Evolutionary conservation across 2,329 filamentous ascomycete genomes (phyloP).

Genomic region (Bipolaris bicolor): DNA sequence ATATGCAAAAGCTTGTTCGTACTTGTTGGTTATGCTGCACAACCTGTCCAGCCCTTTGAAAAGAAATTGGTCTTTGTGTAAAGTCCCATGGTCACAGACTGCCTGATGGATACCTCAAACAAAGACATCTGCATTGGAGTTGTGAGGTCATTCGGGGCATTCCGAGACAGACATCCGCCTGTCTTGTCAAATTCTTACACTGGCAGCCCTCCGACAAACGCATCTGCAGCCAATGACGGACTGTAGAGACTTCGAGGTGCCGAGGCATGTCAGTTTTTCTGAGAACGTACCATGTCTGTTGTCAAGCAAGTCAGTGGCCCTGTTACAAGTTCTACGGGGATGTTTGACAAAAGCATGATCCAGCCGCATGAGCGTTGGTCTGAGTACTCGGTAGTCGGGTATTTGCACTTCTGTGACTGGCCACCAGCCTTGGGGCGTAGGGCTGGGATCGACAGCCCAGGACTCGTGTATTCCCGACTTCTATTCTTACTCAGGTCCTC

Average conservation of each 20-base stretch:
- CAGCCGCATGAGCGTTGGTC: not conserved
- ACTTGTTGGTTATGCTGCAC: not conserved
- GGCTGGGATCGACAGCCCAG: not conserved
- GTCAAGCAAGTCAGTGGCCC: not conserved
- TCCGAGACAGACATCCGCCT: conserved; percentile 5
- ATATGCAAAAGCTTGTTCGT: conserved; percentile 10
- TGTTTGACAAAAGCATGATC: conserved; percentile 3
- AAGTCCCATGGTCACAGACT: not conserved
- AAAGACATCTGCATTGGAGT: not conserved
- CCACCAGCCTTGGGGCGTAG: not conserved
- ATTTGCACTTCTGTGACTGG: not conserved
- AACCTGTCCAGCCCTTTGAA: not conserved
- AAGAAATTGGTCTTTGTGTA: not conserved
- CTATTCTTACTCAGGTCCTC: conserved; percentile 1
- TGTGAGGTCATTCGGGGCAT: not conserved
- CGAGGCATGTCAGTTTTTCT: conserved; percentile 5
- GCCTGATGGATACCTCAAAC: not conserved
- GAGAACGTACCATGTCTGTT: conserved; percentile 1
- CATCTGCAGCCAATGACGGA: conserved; percentile 5
- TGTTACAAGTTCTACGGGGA: conserved; percentile 8
- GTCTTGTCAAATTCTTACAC: conserved; percentile 9
- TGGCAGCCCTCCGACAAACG: conserved; percentile 5
- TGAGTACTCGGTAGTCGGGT: conserved; percentile 4
- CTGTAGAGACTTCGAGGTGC: not conserved
- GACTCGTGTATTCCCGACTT: not conserved